Base-by-base conservation (phyloP, 176 grass and related monocot species). In the Hsuehochloa calcarea region DNA sequence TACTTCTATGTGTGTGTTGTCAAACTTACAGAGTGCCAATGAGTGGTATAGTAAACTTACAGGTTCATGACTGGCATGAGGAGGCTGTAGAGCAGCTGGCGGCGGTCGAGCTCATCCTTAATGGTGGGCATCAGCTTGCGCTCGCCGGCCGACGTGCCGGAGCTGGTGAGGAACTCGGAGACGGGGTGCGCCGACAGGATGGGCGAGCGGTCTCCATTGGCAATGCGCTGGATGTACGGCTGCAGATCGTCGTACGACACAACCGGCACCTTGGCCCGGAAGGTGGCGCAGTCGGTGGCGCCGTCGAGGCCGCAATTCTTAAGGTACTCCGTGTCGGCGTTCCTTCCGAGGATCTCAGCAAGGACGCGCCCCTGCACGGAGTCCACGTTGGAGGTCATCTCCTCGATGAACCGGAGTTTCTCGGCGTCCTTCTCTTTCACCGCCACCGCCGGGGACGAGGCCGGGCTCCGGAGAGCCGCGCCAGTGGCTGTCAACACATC, bases 131-230 rank as follows among this genome's bases (percentile, higher is more conserved):
- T 98, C 50, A 98, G 88, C 90, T 95, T 98, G 84, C 96, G 88
- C 77, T 98, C 93, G 15, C 96, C 96, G 43, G 89, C 96, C n/a
- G 96, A 98, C 19, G 93, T 98, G 31, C 96, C 96, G 45, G 96
- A 98, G 91, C 96, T 95, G 47, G 96, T 98, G 84, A 98, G 96
- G 79, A 98, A 93, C 93, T 98, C 96, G 11, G 96, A 94, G 73
- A 98, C 94, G 19, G 96, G 96, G 77, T 94, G 89, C 0, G 91
- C 75, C 6, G 93, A 98, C 8, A 98, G 91, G 87, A 95, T 98
- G 7, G 93, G 85, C 16, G 96, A 93, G 14, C 89, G 81, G 37
- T 95, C 96, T 6, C 96, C 96, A 19, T 98, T 80, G 52, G 93
- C 93, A 46, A 98, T 98, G 75, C 96, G 88, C 43, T 91, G 96